Conservation (phyloP, 2,329 filamentous ascomycete genomes). For the Ophiostoma ulmi region DNA sequence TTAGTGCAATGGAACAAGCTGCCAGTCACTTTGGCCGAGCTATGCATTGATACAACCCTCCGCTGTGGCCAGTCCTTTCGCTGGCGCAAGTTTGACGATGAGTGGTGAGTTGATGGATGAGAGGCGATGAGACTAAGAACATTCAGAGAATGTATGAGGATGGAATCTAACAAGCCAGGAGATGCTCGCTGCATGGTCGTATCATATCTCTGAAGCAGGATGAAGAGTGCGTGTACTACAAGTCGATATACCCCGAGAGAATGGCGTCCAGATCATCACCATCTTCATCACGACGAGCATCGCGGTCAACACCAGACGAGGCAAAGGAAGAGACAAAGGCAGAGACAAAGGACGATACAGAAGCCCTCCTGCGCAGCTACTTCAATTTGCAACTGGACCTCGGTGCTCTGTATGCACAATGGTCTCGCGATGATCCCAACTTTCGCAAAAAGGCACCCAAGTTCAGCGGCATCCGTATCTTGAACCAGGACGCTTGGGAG, state of each 20-base stretch:
- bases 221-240: conserved; percentile 70
- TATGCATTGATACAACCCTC: conserved; percentile 90
- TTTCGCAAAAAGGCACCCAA: conserved; percentile 81
- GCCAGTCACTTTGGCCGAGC: conserved; percentile 73
- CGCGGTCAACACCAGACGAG: not conserved
- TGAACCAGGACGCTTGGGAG: conserved; percentile 96
- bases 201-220: conserved; percentile 85
- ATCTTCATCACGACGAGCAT: not conserved
- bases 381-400: conserved; percentile 81
- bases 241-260: conserved; percentile 54
- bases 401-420: conserved; percentile 71
- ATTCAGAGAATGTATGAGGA: not conserved
- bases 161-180: conserved; percentile 44
- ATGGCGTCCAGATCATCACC: not conserved
- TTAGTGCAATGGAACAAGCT: conserved; percentile 72
- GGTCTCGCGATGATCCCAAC: conserved; percentile 79
- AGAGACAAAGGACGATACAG: conserved; percentile 56
- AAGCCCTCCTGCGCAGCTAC: conserved; percentile 72
- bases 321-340: not conserved
- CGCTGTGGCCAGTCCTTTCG: conserved; percentile 95
- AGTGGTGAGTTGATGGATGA: conserved; percentile 58
- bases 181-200: conserved; percentile 78
- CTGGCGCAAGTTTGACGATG: conserved; percentile 79
- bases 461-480: conserved; percentile 85
- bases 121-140: not conserved